These are phyloP conservation scores for Neltuma alba DNA, from an alignment of 306 rosid genomes.

Conservation along the genomic window DNA sequence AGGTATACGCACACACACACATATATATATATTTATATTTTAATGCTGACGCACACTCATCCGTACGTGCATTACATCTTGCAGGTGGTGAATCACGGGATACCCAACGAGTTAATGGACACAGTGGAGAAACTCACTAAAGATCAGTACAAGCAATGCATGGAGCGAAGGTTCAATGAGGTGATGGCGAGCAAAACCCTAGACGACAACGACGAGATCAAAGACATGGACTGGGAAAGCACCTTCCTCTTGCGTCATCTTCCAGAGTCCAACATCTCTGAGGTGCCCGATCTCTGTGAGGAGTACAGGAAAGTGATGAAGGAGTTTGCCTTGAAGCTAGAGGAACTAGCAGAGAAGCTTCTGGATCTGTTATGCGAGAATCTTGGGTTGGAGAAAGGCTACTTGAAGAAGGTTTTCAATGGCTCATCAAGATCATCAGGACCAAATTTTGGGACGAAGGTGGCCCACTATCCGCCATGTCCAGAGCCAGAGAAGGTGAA, in stretches of 20 bases:
- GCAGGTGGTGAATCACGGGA: slow-evolving; percentile 72
- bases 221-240: slow-evolving; percentile 87
- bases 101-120: slow-evolving; percentile 72
- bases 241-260: slow-evolving; percentile 77
- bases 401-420: slow-evolving; percentile 71
- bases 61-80: background rate
- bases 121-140: slow-evolving; percentile 74
- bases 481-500: slow-evolving; percentile 83
- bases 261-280: slow-evolving; percentile 70
- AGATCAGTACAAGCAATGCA: slow-evolving; percentile 70
- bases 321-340: slow-evolving; percentile 70
- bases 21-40: background rate
- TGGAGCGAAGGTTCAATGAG: slow-evolving; percentile 80
- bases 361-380: slow-evolving; percentile 86
- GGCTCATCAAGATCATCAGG: slow-evolving; percentile 64
- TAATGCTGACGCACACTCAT: too few relatives aligned
- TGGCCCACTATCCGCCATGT: slow-evolving; percentile 88
- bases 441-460: slow-evolving; percentile 89
- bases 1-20: slow-evolving; percentile 50
- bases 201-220: slow-evolving; percentile 66
- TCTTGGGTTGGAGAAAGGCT: slow-evolving; percentile 82
- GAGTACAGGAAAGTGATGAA: slow-evolving; percentile 74
- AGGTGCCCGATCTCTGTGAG: slow-evolving; percentile 70
- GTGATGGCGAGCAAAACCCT: slow-evolving; percentile 59
- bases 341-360: slow-evolving; percentile 74